Evolutionary conservation across 352 stramenopile species (phyloP), one percentile per base, ranked within the genome.

Genomic region (Globisporangium barbulae): DNA sequence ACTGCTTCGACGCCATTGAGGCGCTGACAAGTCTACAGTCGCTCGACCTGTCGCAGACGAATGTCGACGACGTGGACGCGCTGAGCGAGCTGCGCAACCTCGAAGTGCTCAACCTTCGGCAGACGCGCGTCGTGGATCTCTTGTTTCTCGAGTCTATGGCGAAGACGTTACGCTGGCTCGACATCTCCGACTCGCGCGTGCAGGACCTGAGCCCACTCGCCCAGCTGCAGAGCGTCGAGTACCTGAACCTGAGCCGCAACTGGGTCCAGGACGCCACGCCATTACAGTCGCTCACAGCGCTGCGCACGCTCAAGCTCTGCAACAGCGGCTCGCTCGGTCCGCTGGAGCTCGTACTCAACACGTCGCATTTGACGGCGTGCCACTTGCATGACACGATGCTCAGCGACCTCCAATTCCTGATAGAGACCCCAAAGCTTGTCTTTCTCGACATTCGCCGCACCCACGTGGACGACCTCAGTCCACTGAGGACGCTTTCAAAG

Each of bases 381-480:
- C 71, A 81, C 33, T 19, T 84, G 60, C 76, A 82, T 19, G 71
- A 81, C 33, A 82, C 74, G 33, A 72, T 74, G 35, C 63, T 85
- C 10, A 70, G 63, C 12, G 68, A 82, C 53, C 37, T 82, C 12
- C 61, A 73, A 22, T 85, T 85, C 56, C 72, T 50, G 22, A 61
- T 21, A 3, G 48, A 39, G 1, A 53, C 67, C 31, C 69, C 54
- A 0, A 57, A 69, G 33, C 56, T 82, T 15, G 66, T 49, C 39
- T 78, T 75, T 28, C 58, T 85, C n/a, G 76, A 85, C 30, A 72
- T 85, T 60, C 67, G 76, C 2, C 78, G 73, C 59, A 80, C 71
- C 30, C 69, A 78, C 10, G 68, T 75, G 44, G 55, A 63, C 2
- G 68, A 85, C 61, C 63, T 72, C 31, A 64, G 65, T 19, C 72